Percentiles rank a stretch among this genome's conserved stretches.
phyloP scores from a whole-genome alignment of 192 early-diverging fungal species.

The Coemansia sp. region DNA sequence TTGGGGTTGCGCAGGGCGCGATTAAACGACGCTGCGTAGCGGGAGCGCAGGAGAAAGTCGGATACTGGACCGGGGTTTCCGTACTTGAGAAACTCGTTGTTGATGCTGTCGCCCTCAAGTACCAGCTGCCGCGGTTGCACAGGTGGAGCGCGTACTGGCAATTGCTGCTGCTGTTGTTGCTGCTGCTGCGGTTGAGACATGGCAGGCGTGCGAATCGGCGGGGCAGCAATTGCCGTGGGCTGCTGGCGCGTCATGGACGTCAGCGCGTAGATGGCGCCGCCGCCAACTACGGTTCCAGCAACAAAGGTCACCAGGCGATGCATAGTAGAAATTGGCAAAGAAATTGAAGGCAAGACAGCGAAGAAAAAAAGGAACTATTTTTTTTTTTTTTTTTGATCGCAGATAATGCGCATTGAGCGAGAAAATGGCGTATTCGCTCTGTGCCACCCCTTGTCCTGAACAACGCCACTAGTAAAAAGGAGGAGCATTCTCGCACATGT shows the following conservation, averaged over 20 bases:
- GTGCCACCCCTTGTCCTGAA: not conserved
- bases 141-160: conserved; percentile 24
- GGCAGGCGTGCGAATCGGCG: conserved; percentile 1
- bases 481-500: not conserved
- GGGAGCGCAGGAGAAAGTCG: conserved; percentile 65
- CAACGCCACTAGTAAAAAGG: not conserved
- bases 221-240: not conserved
- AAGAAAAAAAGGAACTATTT: too few relatives aligned
- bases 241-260: conserved; percentile 1
- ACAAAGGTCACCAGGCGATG: conserved; percentile 44
- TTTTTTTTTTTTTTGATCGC: too few relatives aligned
- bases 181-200: conserved; percentile 7
- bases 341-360: not conserved
- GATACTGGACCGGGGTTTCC: conserved; percentile 67
- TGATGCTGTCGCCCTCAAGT: not conserved
- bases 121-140: conserved; percentile 14
- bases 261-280: conserved; percentile 38
- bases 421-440: not conserved
- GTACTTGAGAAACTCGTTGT: conserved; percentile 41
- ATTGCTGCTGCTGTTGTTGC: conserved; percentile 8
- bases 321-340: conserved; percentile 8
- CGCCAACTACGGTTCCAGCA: conserved; percentile 42
- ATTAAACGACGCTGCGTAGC: conserved; percentile 78
- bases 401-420: not conserved
- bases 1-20: conserved; percentile 69